Percentiles rank a stretch among this genome's conserved stretches.
These are phyloP conservation scores for Fragilaria crotonensis DNA, from an alignment of 108 stramenopile genomes.

Conservation along the genomic window DNA sequence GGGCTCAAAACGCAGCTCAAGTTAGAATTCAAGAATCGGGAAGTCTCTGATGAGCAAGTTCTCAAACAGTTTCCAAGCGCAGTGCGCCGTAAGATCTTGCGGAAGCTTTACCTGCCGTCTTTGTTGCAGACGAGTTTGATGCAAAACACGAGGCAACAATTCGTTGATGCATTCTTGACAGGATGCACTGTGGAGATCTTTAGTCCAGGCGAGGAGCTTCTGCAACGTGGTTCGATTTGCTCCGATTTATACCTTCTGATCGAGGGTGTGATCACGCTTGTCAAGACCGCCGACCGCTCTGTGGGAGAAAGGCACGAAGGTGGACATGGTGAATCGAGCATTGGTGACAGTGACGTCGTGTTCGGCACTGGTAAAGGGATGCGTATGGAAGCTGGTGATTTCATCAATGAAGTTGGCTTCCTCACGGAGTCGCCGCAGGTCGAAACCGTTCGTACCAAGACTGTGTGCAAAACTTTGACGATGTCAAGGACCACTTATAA, in stretches of 20 bases:
- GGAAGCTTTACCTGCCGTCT: slow-evolving; percentile 28
- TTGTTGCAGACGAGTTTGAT: slow-evolving; percentile 32
- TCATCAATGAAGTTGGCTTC: slow-evolving; percentile 44
- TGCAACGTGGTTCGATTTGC: slow-evolving; percentile 24
- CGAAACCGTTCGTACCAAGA: slow-evolving; percentile 29
- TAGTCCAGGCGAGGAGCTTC: slow-evolving; percentile 38
- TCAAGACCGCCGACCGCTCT: no score
- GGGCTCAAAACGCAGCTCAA: slow-evolving; percentile 31
- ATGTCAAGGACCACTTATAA: slow-evolving; percentile 26
- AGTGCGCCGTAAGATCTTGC: slow-evolving; percentile 31
- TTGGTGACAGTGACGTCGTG: slow-evolving; percentile 8
- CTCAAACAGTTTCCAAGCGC: slow-evolving; percentile 33
- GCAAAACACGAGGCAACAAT: slow-evolving; percentile 31
- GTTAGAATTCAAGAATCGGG: slow-evolving; percentile 41
- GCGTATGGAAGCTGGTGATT: slow-evolving; percentile 21
- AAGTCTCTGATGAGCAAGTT: slow-evolving; percentile 46
- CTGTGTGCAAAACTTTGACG: slow-evolving; percentile 46
- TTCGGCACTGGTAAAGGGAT: not conserved
- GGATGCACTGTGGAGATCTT: slow-evolving; percentile 42
- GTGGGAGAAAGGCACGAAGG: no score
- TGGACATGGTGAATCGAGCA: no score
- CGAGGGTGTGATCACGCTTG: slow-evolving; percentile 27
- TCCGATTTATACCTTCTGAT: slow-evolving; percentile 47
- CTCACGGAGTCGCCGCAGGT: slow-evolving; percentile 42
- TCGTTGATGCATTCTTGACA: slow-evolving; percentile 38